Evolutionary conservation across 108 stramenopile species (phyloP).

Genomic region (Tribonema minus): DNA sequence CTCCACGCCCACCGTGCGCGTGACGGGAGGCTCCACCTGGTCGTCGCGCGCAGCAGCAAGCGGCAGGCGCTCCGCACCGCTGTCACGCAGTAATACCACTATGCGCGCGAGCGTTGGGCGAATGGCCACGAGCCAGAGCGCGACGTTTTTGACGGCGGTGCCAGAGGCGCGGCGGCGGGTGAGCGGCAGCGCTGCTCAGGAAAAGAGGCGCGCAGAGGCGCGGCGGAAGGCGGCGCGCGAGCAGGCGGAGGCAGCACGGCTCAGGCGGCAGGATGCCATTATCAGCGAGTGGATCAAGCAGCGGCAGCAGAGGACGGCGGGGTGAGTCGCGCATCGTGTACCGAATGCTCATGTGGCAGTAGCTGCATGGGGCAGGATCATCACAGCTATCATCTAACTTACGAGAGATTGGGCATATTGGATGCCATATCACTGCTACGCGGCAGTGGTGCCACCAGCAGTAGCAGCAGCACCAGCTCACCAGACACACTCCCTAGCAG

Average conservation of each 20-base stretch:
- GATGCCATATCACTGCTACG: too few relatives aligned
- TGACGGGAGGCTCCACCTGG: background rate
- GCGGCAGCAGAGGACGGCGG: too few relatives aligned
- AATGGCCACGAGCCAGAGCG: background rate
- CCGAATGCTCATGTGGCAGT: background rate
- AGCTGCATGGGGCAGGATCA: background rate
- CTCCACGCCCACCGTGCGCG: background rate
- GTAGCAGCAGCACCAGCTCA: too few relatives aligned
- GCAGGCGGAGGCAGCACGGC: slow-evolving; percentile 8
- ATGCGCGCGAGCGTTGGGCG: background rate
- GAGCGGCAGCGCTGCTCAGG: slow-evolving; percentile 10
- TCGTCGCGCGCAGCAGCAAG: background rate
- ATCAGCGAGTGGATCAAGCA: slow-evolving; percentile 40
- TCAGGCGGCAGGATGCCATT: slow-evolving; percentile 28
- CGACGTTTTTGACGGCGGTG: background rate
- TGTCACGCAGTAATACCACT: background rate
- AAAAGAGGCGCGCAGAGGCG: slow-evolving; percentile 32
- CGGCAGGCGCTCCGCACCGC: background rate
- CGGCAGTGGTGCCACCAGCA: background rate
- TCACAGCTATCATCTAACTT: background rate
- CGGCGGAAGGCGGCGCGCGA: slow-evolving; percentile 22
- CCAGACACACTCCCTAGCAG: too few relatives aligned
- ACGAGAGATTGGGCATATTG: too few relatives aligned
- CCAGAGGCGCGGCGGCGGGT: background rate
- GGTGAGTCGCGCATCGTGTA: background rate